These are phyloP conservation scores for Capsicum rhomboideum DNA, from an alignment of 257 asterid species.

Conservation along the genomic window DNA sequence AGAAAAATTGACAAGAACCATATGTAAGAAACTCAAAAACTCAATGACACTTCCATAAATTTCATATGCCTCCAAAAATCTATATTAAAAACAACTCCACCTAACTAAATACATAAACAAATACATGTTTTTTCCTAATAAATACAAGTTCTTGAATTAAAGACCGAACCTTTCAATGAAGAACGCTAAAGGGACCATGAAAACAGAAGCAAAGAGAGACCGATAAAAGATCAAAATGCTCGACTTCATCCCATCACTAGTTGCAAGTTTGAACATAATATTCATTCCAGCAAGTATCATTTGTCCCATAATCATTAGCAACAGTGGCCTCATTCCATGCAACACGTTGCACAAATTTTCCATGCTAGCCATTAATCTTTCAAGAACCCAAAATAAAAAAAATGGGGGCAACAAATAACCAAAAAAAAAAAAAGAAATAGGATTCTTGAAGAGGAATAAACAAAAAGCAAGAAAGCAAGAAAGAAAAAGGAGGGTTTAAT, in stretches of 20 bases:
- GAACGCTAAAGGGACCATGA: conserved; percentile 42
- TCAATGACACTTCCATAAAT: background rate
- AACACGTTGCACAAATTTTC: conserved; percentile 10
- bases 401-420: background rate
- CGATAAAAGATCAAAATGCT: conserved; percentile 44
- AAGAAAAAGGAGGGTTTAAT: background rate
- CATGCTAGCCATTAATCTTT: background rate
- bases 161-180: conserved; percentile 38
- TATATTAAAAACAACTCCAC: background rate
- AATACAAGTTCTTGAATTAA: background rate
- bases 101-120: background rate
- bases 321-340: conserved; percentile 45
- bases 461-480: background rate
- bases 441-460: background rate
- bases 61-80: no score
- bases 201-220: conserved; percentile 49
- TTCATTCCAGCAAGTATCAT: conserved; percentile 23
- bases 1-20: background rate
- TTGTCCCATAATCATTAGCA: conserved; percentile 42
- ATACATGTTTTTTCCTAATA: background rate
- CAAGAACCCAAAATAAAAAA: background rate
- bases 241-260: conserved; percentile 47
- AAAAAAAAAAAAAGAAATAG: no score
- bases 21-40: background rate
- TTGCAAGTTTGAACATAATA: conserved; percentile 39